Percentiles rank a stretch among this genome's conserved stretches.
Evolutionary conservation across 73 alveolate species (phyloP).

Genomic region (Paraurostyla sp.): DNA sequence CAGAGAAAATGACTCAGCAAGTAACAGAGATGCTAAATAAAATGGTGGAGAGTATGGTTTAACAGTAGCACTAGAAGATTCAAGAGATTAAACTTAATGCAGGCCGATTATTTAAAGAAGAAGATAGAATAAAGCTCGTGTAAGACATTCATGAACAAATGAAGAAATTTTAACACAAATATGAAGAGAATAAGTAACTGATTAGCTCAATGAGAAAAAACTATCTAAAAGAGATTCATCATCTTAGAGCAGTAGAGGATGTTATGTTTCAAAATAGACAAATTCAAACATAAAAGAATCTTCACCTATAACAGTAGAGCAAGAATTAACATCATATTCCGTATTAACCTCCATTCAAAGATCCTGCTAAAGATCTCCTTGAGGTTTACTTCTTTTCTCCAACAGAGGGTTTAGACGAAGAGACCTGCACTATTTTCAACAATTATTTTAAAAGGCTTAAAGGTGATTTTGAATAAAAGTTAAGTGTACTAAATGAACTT

Average conservation of each 20-base stretch:
- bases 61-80: not conserved
- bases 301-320: too few species aligned
- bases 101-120: not conserved
- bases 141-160: conserved; percentile 3
- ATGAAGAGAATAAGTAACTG: conserved; percentile 10
- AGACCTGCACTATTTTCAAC: conserved; percentile 48
- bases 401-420: conserved; percentile 57
- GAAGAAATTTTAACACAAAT: conserved; percentile 24
- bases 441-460: conserved; percentile 6
- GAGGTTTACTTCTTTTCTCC: conserved; percentile 52
- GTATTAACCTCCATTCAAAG: too few species aligned
- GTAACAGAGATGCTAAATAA: not conserved
- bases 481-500: not conserved
- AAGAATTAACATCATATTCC: too few species aligned
- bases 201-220: conserved; percentile 45
- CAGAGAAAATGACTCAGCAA: not conserved
- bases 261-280: conserved; percentile 12
- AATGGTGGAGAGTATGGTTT: conserved; percentile 12
- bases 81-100: not conserved
- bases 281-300: not conserved
- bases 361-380: not conserved
- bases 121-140: not conserved
- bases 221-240: conserved; percentile 45
- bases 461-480: conserved; percentile 20
- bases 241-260: conserved; percentile 36